Evolutionary conservation across 352 stramenopile genomes (phyloP).

Genomic region (Globisporangium uncinulatum): DNA sequence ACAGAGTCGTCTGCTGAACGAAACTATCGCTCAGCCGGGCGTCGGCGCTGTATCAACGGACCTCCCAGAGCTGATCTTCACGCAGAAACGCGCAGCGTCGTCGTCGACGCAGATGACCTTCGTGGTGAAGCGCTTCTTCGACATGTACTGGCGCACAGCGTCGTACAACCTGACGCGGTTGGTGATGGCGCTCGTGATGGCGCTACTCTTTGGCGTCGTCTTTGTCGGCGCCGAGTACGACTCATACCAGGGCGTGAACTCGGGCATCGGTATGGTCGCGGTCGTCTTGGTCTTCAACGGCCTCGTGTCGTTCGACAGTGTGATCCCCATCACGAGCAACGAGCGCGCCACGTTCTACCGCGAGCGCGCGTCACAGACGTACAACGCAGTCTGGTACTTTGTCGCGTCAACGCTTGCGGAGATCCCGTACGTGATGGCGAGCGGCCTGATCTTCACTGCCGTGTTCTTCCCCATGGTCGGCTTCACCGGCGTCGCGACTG

Average conservation of each 20-base stretch:
- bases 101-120: background rate
- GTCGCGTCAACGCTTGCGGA: slow-evolving; percentile 79
- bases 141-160: slow-evolving; percentile 83
- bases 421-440: slow-evolving; percentile 50
- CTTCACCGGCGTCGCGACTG: background rate
- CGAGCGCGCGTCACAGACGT: slow-evolving; percentile 89
- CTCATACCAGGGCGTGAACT: slow-evolving; percentile 42
- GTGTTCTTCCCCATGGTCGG: background rate
- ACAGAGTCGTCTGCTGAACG: too few species aligned
- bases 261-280: slow-evolving; percentile 20
- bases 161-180: slow-evolving; percentile 82
- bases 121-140: background rate
- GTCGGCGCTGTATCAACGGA: too few species aligned
- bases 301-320: background rate
- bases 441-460: too few species aligned
- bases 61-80: background rate
- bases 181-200: slow-evolving; percentile 27
- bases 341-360: slow-evolving; percentile 91
- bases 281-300: background rate
- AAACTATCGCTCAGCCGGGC: too few species aligned
- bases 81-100: background rate
- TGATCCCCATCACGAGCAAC: background rate
- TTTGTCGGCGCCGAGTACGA: slow-evolving; percentile 37
- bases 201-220: slow-evolving; percentile 28
- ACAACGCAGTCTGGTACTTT: slow-evolving; percentile 79